These are phyloP conservation scores for Magnolia officinalis DNA, from an alignment of 164 flowering plant species.

Conservation along the genomic window DNA sequence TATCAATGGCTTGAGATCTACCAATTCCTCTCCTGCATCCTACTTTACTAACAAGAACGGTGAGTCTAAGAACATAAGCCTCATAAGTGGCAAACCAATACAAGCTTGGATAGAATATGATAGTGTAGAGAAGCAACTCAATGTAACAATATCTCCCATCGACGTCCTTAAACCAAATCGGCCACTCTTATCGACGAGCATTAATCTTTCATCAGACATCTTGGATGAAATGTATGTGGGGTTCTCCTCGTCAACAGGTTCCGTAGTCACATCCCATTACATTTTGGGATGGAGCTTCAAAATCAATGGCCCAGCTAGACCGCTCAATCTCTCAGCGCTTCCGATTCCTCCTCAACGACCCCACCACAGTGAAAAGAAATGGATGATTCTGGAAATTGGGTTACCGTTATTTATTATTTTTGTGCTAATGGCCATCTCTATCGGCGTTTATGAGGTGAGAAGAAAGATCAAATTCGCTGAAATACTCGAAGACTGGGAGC, in stretches of 20 bases:
- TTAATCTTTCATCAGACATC: constrained; percentile 49
- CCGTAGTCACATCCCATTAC: constrained; percentile 17
- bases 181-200: constrained; percentile 26
- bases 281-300: constrained; percentile 37
- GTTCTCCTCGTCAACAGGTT: constrained; percentile 68
- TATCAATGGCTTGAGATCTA: constrained; percentile 48
- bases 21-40: constrained; percentile 35
- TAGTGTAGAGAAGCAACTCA: constrained; percentile 21
- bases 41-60: constrained; percentile 3
- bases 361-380: neutral
- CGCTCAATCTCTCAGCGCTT: constrained; percentile 21
- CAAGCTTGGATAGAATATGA: constrained; percentile 71
- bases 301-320: constrained; percentile 21
- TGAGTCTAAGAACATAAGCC: constrained; percentile 7
- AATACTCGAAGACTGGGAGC: constrained; percentile 40
- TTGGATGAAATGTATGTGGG: constrained; percentile 61
- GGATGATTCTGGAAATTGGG: constrained; percentile 3
- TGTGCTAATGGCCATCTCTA: neutral
- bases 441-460: neutral
- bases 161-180: constrained; percentile 29
- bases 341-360: constrained; percentile 29
- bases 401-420: neutral
- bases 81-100: constrained; percentile 34
- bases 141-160: constrained; percentile 40
- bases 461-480: constrained; percentile 31